Evolutionary conservation across 352 stramenopile genomes (phyloP).

Genomic region (Phytophthora quininea): DNA sequence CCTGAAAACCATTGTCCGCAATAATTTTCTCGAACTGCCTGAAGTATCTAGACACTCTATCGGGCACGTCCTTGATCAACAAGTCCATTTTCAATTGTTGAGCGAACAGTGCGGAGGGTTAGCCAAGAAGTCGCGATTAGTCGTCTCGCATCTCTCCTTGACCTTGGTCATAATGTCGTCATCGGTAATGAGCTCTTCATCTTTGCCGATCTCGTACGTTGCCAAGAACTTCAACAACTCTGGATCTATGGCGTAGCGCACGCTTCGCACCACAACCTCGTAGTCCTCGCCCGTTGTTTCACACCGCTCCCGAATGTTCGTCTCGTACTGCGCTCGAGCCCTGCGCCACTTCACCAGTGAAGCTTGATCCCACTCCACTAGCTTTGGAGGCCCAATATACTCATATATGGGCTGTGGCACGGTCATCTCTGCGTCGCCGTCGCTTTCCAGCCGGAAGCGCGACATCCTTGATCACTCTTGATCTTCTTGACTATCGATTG

Average conservation of each 20-base stretch:
- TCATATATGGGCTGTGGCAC: slow-evolving; percentile 20
- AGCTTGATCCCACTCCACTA: slow-evolving; percentile 20
- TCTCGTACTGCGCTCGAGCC: slow-evolving; percentile 19
- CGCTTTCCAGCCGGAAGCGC: slow-evolving; percentile 15
- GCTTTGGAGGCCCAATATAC: slow-evolving; percentile 18
- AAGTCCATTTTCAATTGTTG: slow-evolving; percentile 19
- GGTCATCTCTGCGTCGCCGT: slow-evolving; percentile 26
- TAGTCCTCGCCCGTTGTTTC: slow-evolving; percentile 18
- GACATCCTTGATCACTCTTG: slow-evolving; percentile 8
- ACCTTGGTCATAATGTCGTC: slow-evolving; percentile 18
- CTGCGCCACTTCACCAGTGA: slow-evolving; percentile 19
- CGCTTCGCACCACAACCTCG: slow-evolving; percentile 16
- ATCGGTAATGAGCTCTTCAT: slow-evolving; percentile 15
- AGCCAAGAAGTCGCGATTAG: slow-evolving; percentile 19
- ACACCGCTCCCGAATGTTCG: slow-evolving; percentile 25
- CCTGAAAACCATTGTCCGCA: slow-evolving; percentile 18
- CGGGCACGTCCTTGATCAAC: slow-evolving; percentile 8
- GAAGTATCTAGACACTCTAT: slow-evolving; percentile 18
- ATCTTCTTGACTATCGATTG: too few species aligned
- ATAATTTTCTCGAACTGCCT: slow-evolving; percentile 19
- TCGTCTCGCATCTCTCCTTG: not conserved
- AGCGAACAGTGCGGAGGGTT: not conserved
- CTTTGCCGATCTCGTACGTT: slow-evolving; percentile 13
- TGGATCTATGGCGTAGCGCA: slow-evolving; percentile 14
- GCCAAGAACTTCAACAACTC: slow-evolving; percentile 14